Conservation (phyloP, 2,329 filamentous ascomycete genomes). For the Cytospora chrysosperma region DNA sequence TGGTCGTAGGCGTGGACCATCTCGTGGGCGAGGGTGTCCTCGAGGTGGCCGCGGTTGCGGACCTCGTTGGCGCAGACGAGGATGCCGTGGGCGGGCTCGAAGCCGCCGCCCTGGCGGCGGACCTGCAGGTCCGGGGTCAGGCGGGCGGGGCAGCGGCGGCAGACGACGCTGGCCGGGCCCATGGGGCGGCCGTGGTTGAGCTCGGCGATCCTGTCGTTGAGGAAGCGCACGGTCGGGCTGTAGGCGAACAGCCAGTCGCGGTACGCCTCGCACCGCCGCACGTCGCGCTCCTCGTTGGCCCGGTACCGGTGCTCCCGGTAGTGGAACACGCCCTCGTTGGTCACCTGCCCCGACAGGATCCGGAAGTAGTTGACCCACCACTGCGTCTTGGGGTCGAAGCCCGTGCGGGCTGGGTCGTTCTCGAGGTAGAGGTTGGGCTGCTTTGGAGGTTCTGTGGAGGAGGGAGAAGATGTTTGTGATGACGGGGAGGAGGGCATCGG, state of each 20-base stretch:
- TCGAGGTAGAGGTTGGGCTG: slow-evolving; percentile 39
- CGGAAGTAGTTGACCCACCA: slow-evolving; percentile 86
- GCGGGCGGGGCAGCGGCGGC: slow-evolving; percentile 69
- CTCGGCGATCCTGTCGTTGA: slow-evolving; percentile 75
- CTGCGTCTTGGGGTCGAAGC: slow-evolving; percentile 59
- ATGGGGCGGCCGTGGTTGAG: slow-evolving; percentile 68
- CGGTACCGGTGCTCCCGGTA: slow-evolving; percentile 77
- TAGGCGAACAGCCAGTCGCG: slow-evolving; percentile 82
- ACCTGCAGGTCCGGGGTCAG: slow-evolving; percentile 58
- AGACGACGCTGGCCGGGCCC: slow-evolving; percentile 73
- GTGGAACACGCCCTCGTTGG: slow-evolving; percentile 64
- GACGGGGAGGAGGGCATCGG: neutral
- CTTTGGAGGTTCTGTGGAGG: slow-evolving; percentile 8
- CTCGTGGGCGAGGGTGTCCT: slow-evolving; percentile 94
- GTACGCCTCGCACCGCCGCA: slow-evolving; percentile 75
- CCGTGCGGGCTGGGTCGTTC: slow-evolving; percentile 61
- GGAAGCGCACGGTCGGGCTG: slow-evolving; percentile 83
- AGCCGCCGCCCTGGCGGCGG: slow-evolving; percentile 73
- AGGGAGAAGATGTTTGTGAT: slow-evolving; percentile 11
- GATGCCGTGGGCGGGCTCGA: slow-evolving; percentile 83
- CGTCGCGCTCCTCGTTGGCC: slow-evolving; percentile 74
- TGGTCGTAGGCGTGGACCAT: slow-evolving; percentile 98
- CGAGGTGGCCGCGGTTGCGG: slow-evolving; percentile 73
- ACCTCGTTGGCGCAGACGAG: slow-evolving; percentile 91
- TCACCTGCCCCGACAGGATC: slow-evolving; percentile 73